Evolutionary conservation across 2,329 filamentous ascomycete genomes (phyloP).

Genomic region (Lizonia empirigonia): DNA sequence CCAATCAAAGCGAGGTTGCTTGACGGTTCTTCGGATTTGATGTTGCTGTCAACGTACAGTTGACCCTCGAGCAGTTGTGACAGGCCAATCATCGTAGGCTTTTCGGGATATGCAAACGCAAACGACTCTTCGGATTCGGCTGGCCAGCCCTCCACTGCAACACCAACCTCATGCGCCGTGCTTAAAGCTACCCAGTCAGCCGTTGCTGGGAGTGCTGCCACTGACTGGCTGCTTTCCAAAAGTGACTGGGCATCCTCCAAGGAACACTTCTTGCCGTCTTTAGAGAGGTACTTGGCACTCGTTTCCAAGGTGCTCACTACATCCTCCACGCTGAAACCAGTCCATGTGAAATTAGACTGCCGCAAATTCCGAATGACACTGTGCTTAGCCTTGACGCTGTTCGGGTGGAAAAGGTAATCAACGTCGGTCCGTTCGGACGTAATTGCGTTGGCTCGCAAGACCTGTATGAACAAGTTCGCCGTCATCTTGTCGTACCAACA

Average conservation of each 20-base stretch:
- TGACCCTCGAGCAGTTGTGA: conserved; percentile 63
- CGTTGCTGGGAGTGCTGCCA: conserved; percentile 65
- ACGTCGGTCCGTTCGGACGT: conserved; percentile 82
- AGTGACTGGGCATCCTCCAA: conserved; percentile 66
- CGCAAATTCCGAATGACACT: conserved; percentile 77
- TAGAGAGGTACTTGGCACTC: conserved; percentile 69
- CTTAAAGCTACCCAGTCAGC: conserved; percentile 70
- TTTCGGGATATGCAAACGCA: conserved; percentile 62
- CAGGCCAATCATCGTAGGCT: conserved; percentile 62
- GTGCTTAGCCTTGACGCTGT: conserved; percentile 69
- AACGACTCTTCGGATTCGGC: conserved; percentile 65
- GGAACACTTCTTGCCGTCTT: conserved; percentile 64
- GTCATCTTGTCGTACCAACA: conserved; percentile 84
- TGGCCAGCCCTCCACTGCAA: conserved; percentile 73
- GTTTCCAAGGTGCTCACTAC: conserved; percentile 69
- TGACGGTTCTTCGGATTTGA: conserved; percentile 33
- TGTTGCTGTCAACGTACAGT: conserved; percentile 55
- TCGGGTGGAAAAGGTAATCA: conserved; percentile 88
- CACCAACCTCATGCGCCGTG: conserved; percentile 74
- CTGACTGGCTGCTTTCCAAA: conserved; percentile 67
- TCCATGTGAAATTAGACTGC: conserved; percentile 85
- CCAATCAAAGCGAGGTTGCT: conserved; percentile 37
- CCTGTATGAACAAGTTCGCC: conserved; percentile 82
- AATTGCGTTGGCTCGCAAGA: conserved; percentile 83
- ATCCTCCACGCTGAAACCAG: conserved; percentile 70